Evolutionary conservation across 352 stramenopile species (phyloP).

Genomic region (Phytophthora vignae): DNA sequence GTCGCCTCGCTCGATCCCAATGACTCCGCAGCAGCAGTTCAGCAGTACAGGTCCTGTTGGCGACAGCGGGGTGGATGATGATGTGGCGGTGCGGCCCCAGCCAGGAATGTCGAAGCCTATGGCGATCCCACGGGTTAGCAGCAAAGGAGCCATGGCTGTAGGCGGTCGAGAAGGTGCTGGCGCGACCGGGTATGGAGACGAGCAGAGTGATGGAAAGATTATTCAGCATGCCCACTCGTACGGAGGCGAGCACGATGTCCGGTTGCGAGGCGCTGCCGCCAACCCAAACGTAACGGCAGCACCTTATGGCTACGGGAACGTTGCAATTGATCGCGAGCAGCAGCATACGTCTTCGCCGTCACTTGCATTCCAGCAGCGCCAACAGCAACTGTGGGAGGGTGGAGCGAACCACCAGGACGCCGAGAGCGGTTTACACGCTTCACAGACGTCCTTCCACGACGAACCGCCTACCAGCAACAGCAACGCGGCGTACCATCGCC

Average conservation of each 20-base stretch:
- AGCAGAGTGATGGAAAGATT: conserved; percentile 36
- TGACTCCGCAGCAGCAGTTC: conserved; percentile 32
- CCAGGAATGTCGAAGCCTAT: conserved; percentile 78
- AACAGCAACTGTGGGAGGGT: conserved; percentile 48
- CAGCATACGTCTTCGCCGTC: conserved; percentile 39
- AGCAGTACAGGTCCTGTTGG: conserved; percentile 20
- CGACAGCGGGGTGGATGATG: conserved; percentile 17
- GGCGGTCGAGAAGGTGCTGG: conserved; percentile 15
- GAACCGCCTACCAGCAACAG: conserved; percentile 40
- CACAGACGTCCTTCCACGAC: conserved; percentile 49
- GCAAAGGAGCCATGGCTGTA: conserved; percentile 40
- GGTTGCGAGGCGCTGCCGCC: conserved; percentile 45
- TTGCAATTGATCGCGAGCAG: conserved; percentile 61
- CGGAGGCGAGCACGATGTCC: conserved; percentile 56
- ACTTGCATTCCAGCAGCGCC: conserved; percentile 39
- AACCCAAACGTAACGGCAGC: conserved; percentile 77
- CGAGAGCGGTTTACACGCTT: conserved; percentile 36
- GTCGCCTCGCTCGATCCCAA: conserved; percentile 47
- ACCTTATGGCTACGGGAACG: conserved; percentile 82
- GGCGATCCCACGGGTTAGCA: conserved; percentile 75
- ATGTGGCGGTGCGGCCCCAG: conserved; percentile 32
- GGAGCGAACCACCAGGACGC: conserved; percentile 34
- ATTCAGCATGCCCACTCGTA: conserved; percentile 79
- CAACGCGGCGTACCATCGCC: conserved; percentile 41
- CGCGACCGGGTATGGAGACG: conserved; percentile 20